Evolutionary conservation across 2,329 filamentous ascomycete genomes (phyloP).

Genomic region (Sporothrix protearum): DNA sequence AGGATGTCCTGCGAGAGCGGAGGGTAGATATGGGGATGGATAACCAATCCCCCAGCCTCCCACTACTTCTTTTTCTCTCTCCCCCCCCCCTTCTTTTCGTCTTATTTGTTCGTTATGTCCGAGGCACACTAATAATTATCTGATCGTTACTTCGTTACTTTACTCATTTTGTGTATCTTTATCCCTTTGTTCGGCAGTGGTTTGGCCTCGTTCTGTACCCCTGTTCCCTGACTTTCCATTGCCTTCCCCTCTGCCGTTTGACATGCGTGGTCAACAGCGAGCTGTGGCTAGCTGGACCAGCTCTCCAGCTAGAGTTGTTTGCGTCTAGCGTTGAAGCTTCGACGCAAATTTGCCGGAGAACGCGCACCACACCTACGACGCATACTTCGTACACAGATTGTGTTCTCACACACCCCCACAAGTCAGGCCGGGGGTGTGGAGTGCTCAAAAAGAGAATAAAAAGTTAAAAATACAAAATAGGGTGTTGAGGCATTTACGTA

Average conservation of each 20-base stretch:
- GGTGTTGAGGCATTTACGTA: slow-evolving; percentile 6
- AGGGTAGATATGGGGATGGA: not conserved
- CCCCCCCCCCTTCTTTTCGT: too few species aligned
- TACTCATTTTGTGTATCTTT: not conserved
- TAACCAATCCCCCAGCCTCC: not conserved
- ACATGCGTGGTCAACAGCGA: too few species aligned
- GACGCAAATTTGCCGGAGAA: not conserved
- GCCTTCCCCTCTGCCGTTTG: not conserved
- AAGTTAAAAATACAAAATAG: not conserved
- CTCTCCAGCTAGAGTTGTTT: not conserved
- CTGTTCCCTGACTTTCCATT: too few species aligned
- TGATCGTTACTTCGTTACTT: not conserved
- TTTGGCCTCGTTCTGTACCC: too few species aligned
- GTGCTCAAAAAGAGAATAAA: not conserved
- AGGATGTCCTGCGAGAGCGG: not conserved
- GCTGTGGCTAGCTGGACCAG: not conserved
- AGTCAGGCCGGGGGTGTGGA: not conserved
- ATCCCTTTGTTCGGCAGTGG: not conserved
- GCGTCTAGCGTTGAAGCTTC: not conserved
- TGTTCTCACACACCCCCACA: slow-evolving; percentile 5
- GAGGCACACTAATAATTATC: not conserved
- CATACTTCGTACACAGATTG: not conserved
- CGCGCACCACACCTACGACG: not conserved
- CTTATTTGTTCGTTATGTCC: not conserved
- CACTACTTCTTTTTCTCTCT: too few species aligned